Base-by-base conservation (phyloP, 352 stramenopile species). In the Halophytophthora polymorphica region DNA sequence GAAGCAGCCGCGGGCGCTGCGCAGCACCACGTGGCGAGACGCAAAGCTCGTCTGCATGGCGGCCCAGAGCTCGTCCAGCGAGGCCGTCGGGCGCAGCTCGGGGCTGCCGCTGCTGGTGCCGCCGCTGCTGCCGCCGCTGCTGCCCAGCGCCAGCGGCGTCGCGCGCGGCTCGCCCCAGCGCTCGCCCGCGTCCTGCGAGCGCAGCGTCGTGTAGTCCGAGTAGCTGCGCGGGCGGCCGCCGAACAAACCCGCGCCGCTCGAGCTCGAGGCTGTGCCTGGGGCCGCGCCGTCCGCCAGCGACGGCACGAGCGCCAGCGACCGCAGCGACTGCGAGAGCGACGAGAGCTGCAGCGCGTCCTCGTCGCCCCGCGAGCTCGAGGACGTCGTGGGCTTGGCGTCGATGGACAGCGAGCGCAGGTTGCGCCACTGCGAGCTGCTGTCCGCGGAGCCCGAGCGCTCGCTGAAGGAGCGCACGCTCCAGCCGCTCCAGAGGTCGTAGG, bases 11-110 rank as follows among this genome's bases (percentile, higher is more conserved):
- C 50, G 40, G 37, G 45, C 51, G 50, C 66, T 87, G 29, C 71
- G 72, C 11, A 93, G 53, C 8, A 90, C 53, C 18, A 93, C 69
- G 41, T 93, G 83, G 10, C 83, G 65, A 7, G 83, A 89, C 22
- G 73, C 66, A 17, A 83, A 72, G 3, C 56, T 66, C 21, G 77
- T 89, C 51, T 70, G 64, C 49, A 93, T 72, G 21, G 66, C 64
- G 13, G 65, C 57, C 57, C 58, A 82, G n/a, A 93, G 65, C 34
- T 85, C 80, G 3, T 52, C 29, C 23, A 69, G 35, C 19, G 61
- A 35, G 7, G 45, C 55, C 3, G 13, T 14, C 19, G 11, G 14
- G 3, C 33, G 6, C 33, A 17, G 4, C 33, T 31, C 25, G 4
- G 25, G 25, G 8, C 25, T 31, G 25, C 25, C 25, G 8, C 25